A percentile compares a stretch with the other conserved stretches of the same genome.
Evolutionary conservation across 2,329 filamentous ascomycete genomes (phyloP).

Genomic region (Aspergillus proliferans): DNA sequence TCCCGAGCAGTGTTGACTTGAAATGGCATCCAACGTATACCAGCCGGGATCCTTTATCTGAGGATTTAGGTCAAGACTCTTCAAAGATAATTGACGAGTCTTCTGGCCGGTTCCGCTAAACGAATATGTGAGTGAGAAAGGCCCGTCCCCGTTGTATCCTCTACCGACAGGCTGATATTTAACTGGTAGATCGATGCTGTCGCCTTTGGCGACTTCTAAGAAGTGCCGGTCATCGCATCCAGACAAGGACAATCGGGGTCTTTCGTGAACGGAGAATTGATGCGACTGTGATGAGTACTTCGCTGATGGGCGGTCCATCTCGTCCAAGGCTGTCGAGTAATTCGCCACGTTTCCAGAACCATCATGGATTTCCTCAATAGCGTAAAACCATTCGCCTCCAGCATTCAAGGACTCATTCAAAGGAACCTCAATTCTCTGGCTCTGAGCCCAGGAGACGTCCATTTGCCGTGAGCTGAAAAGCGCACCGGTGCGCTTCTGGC

Average conservation of each 20-base stretch:
- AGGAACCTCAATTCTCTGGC: slow-evolving; percentile 68
- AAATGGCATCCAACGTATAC: slow-evolving; percentile 75
- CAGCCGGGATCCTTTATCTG: slow-evolving; percentile 71
- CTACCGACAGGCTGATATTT: slow-evolving; percentile 59
- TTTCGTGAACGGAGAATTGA: slow-evolving; percentile 77
- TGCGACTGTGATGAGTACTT: slow-evolving; percentile 63
- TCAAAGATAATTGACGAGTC: slow-evolving; percentile 50
- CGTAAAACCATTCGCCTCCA: slow-evolving; percentile 79
- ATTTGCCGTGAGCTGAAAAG: slow-evolving; percentile 49
- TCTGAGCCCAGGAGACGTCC: slow-evolving; percentile 69
- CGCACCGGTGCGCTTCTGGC: slow-evolving; percentile 51
- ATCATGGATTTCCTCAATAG: slow-evolving; percentile 86
- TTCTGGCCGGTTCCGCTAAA: slow-evolving; percentile 73
- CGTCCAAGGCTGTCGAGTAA: slow-evolving; percentile 59
- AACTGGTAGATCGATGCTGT: slow-evolving; percentile 62
- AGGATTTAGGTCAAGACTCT: slow-evolving; percentile 58
- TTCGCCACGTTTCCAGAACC: slow-evolving; percentile 79
- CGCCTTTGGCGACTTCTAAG: slow-evolving; percentile 74
- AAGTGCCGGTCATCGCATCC: slow-evolving; percentile 76
- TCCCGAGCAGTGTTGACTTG: slow-evolving; percentile 74
- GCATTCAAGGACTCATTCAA: slow-evolving; percentile 82
- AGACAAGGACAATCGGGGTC: slow-evolving; percentile 64
- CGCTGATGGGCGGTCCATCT: slow-evolving; percentile 56
- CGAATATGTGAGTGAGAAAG: slow-evolving; percentile 70
- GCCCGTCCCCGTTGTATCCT: slow-evolving; percentile 52